Conservation (phyloP, 2,329 filamentous ascomycete genomes). For the Venturia effusa region DNA sequence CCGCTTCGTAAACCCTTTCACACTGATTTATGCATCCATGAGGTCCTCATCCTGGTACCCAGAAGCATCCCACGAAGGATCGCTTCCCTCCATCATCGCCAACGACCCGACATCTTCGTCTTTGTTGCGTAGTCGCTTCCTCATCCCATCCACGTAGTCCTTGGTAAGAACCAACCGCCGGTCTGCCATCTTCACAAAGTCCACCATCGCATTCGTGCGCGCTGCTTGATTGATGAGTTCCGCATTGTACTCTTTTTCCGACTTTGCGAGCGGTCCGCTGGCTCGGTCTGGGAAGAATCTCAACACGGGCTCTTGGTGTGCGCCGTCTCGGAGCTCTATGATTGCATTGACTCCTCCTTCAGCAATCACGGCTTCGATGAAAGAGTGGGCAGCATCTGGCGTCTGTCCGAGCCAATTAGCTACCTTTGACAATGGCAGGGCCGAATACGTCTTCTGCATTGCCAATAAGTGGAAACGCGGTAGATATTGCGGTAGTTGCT, state of each 20-base stretch:
- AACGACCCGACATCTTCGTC: background rate
- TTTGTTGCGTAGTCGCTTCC: constrained; percentile 23
- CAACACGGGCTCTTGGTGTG: constrained; percentile 35
- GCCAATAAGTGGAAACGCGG: constrained; percentile 65
- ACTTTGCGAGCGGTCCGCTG: constrained; percentile 26
- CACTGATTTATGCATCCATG: constrained; percentile 6
- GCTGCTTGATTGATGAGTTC: constrained; percentile 39
- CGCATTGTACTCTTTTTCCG: constrained; percentile 28
- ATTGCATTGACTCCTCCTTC: constrained; percentile 40
- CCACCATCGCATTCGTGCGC: constrained; percentile 39
- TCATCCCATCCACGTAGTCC: constrained; percentile 46
- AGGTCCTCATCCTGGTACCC: constrained; percentile 9
- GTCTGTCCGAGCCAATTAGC: constrained; percentile 39
- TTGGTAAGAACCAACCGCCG: constrained; percentile 45
- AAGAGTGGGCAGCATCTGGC: constrained; percentile 40
- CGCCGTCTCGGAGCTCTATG: constrained; percentile 32
- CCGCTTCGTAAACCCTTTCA: background rate
- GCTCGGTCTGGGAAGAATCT: constrained; percentile 38
- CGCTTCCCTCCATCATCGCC: background rate
- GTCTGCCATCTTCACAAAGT: constrained; percentile 43
- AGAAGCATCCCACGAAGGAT: background rate
- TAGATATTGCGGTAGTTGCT: constrained; percentile 58
- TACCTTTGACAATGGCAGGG: constrained; percentile 46
- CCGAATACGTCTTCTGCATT: constrained; percentile 61
- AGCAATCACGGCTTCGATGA: constrained; percentile 43